Evolutionary conservation across 169 alveolate species (phyloP), one percentile per base, ranked within the genome.

Genomic region (Cryptosporidium viatorum): DNA sequence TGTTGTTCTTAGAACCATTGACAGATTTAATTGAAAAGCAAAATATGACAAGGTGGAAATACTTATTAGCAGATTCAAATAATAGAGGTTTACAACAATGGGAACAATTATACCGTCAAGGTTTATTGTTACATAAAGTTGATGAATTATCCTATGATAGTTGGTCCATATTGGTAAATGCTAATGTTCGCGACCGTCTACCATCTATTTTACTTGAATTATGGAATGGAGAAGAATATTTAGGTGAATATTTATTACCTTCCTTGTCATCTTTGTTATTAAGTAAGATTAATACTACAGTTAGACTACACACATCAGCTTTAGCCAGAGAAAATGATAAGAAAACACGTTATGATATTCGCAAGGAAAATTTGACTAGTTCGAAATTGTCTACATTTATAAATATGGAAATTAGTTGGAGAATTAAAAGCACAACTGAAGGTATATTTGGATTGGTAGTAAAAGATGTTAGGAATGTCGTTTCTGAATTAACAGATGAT

Each of bases 381-480:
- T 35, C 73, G 8, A 80, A 80, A 67, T 37, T 80, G 35, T 80
- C 89, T 33, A 80, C 89, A 80, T 80, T 80, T 59, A 80, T 80
- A 31, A 80, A 80, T 80, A 80, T 80, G 89, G 89, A 80, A 80
- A 35, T 80, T 16, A 65, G 89, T 39, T 80, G 89, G 89, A 80
- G 89, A 80, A 80, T 80, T 41, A 80, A 80, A 62, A 80, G 89
- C 62, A 80, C 89, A 6, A 80, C 89, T 29, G 89, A 80, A 65
- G 89, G 89, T 26, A 65, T 80, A 21, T 80, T 80, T 65, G 75
- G 75, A 16, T 23, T 80, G 21, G 21, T 80, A 8, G 69, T 80
- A 10, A 80, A 31, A 48, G 89, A 80, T 80, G 89, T 80, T 14
- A 37, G 89, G 14, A 80, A 80, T 41, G 89, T 80, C 14, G 75